phyloP scores from a whole-genome alignment of 2,329 filamentous ascomycete genomes.

The Nemania bipapillata region DNA sequence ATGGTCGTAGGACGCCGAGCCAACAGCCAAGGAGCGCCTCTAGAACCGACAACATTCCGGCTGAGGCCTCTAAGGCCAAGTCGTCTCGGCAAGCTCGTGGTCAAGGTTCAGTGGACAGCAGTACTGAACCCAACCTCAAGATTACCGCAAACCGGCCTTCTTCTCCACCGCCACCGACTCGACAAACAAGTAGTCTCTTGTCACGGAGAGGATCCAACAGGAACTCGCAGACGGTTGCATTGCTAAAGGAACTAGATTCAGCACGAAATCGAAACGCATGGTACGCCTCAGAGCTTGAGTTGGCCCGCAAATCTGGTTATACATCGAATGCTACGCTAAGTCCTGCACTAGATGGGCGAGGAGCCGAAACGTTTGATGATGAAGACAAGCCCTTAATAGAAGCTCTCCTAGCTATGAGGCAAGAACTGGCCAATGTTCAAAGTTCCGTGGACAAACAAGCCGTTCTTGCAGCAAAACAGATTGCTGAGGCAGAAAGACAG shows the following conservation, averaged over 20 bases:
- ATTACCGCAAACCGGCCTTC: slow-evolving; percentile 58
- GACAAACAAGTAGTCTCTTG: slow-evolving; percentile 69
- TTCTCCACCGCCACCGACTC: slow-evolving; percentile 68
- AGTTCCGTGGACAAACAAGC: slow-evolving; percentile 89
- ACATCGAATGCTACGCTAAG: slow-evolving; percentile 75
- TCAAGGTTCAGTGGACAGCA: slow-evolving; percentile 75
- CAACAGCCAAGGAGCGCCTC: slow-evolving; percentile 58
- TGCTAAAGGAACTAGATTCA: slow-evolving; percentile 87
- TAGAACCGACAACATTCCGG: slow-evolving; percentile 52
- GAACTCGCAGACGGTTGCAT: slow-evolving; percentile 74
- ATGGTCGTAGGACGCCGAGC: slow-evolving; percentile 73
- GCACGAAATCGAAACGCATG: slow-evolving; percentile 90
- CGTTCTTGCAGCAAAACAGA: slow-evolving; percentile 82
- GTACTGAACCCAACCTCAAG: slow-evolving; percentile 66
- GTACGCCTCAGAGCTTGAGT: slow-evolving; percentile 93
- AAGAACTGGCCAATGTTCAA: slow-evolving; percentile 89
- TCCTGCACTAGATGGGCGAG: slow-evolving; percentile 78
- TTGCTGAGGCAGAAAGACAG: slow-evolving; percentile 94
- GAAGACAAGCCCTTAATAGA: slow-evolving; percentile 93
- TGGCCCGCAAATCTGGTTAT: slow-evolving; percentile 92
- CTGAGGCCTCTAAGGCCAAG: slow-evolving; percentile 56
- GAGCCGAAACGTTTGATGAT: slow-evolving; percentile 83
- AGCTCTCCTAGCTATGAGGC: slow-evolving; percentile 88
- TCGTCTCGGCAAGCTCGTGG: slow-evolving; percentile 65
- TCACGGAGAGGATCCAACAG: slow-evolving; percentile 68